Base-by-base conservation (phyloP, 2,329 filamentous ascomycete species). In the Parastagonospora nodorum region DNA sequence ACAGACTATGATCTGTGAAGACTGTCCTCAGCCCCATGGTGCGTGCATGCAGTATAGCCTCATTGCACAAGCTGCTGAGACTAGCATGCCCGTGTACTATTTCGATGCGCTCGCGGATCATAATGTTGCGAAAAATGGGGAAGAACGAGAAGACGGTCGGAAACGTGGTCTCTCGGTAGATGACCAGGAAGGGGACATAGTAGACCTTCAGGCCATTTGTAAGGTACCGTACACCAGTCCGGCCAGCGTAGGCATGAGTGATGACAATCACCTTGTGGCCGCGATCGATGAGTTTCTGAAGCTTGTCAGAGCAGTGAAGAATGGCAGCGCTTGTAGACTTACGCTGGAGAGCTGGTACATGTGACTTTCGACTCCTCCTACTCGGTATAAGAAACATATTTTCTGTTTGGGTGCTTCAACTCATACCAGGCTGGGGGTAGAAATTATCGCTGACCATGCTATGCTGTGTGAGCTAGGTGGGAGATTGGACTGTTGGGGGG, bases 361-460 rank as follows among this genome's bases (percentile, higher is more conserved):
- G 77, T 99, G 94, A 75, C 91, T 96, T 78, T 99, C 94, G 60
- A 99, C 86, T 65, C 94, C 94, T 70, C 94, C 83, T 82, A 32
- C 3, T 33, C 19, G 40, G 37, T 16, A 63, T 67, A 44, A 71
- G 66, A 59, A 42, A 50, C n/a, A 10, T 45, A 33, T 39, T 31
- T 19, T 31, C 27, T 19, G 31, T n/a, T 36, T 47, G 15, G 2
- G 40, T 24, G 11, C 11, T 19, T 24, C 32, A 4, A 14, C 28
- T 41, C 74, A 45, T 71, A 81, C 80, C 92, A 45, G 94, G 93
- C 69, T 97, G 93, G 11, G 94, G 94, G 72, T 95, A 99, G 86
- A 99, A 99, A 83, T 96, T 97, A 81, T 99, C 94, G 83, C 93
- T 92, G 74, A 97, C 90, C 94, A 99, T 99, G 52, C 84, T 86